Base-by-base conservation (phyloP, 257 asterid genomes). In the Solanum gandarillasii region DNA sequence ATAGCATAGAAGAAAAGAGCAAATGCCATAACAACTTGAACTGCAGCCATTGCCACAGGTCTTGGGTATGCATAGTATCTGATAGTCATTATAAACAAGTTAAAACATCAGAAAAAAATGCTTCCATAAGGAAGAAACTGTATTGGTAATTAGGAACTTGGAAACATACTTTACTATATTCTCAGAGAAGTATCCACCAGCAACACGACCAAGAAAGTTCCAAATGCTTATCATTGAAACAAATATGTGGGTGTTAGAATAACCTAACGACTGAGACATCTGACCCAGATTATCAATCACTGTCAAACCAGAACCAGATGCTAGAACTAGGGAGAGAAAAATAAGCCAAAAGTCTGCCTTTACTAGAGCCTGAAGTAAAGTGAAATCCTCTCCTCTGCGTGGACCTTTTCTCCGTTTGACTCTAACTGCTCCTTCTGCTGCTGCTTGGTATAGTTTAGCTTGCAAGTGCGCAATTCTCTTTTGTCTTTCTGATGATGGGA, bases 331-430 rank as follows among this genome's bases (percentile, higher is more conserved):
- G 16, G 92, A 90, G 83, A 90, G 18, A 86, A 90, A 91, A 31
- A 91, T 89, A 27, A 91, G 90, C 93, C 93, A 91, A 84, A 91
- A 91, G 88, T 89, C 92, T 31, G 93, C 93, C 89, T 91, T 91
- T n/a, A 87, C 91, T 58, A 91, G 90, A 65, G 91, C 91, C 85
- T 91, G 91, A 16, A 75, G 16, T 85, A 90, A 87, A n/a, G 92
- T 91, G 87, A 91, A 91, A 70, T 90, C 91, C 88, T 88, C 92
- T 35, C 93, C 92, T 87, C 91, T 88, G 27, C 90, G 89, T 23
- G 93, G 91, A 39, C 90, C 92, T 88, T 87, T 91, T 87, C 90
- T 90, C 76, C 89, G 73, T 60, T 86, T 88, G 38, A 91, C 89
- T 87, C 92, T 89, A 32, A 91, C 87, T 21, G 91, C 93, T 70